Evolutionary conservation across 257 asterid species (phyloP), one percentile per base, ranked within the genome.

Genomic region (Cordia subcordata): DNA sequence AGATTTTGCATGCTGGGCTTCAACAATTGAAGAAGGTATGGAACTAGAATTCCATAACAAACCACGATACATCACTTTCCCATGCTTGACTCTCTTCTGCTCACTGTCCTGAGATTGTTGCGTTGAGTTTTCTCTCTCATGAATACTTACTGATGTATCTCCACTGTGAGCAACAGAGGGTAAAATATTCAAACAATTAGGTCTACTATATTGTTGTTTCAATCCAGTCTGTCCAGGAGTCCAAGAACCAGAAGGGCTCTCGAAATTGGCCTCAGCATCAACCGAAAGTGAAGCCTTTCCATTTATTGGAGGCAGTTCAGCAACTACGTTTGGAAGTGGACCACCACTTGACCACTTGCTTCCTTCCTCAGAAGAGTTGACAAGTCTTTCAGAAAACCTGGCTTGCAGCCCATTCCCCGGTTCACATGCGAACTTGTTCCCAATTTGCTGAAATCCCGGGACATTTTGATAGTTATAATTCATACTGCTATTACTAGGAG

Each of bases 21-120:
- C 81, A 65, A 50, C 67, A 37, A 72, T 62, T 61, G 84, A 69
- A 68, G 71, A 71, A 39, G 72, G 60, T 58, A 65, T 71, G 70
- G 85, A 45, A 68, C 65, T 72, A 53, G 80, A 71, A 70, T 77
- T 80, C 88, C 80, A 75, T 52, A 62, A 54, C 70, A 75, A 27
- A 60, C 72, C 80, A 57, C 67, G 75, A 61, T 63, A 62, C 63
- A 61, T 64, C 64, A 64, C 60, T 62, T 74, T 82, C 59, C 82
- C 83, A 53, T 83, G 82, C 67, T 66, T 66, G 57, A 49, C 59
- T 74, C 51, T 78, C 70, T 61, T 65, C 47, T 75, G 82, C 45
- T 64, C 72, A 27, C 68, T 60, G 63, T 59, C 67, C 53, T 69
- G 79, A 59, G 77, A 74, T 62, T 62, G 73, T 32, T 60, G 77